A percentile compares a stretch with the other conserved stretches of the same genome.
Conservation (phyloP, 257 asterid genomes). For the Scutellaria baicalensis region DNA sequence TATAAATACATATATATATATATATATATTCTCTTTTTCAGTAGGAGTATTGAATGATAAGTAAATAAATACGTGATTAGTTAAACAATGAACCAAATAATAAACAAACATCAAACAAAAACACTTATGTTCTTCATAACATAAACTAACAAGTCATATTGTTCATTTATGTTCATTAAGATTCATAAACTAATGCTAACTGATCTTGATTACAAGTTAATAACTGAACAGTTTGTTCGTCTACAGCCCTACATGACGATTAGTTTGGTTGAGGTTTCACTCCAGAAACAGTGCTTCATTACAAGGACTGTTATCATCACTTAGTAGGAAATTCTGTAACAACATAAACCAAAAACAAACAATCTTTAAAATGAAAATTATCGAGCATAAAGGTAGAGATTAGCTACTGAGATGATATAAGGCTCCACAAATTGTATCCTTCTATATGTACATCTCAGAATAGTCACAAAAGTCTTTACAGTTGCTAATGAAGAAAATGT, state of each 20-base stretch:
- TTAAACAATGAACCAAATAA: no score
- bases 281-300: background rate
- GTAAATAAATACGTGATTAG: no score
- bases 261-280: background rate
- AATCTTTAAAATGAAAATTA: background rate
- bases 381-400: background rate
- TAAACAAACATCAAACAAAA: no score
- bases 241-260: background rate
- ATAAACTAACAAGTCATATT: no score
- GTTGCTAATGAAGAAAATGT: background rate
- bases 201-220: no score
- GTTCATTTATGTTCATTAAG: no score
- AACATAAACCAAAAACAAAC: background rate
- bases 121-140: no score
- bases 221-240: no score
- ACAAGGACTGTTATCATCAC: background rate
- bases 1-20: no score
- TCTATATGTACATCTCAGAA: background rate
- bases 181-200: no score
- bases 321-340: background rate
- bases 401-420: background rate
- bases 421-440: background rate
- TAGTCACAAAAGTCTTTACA: background rate
- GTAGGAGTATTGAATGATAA: no score
- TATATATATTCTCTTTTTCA: no score